These are phyloP conservation scores for Prunus campanulata DNA, from an alignment of 306 rosid genomes.

Conservation along the genomic window DNA sequence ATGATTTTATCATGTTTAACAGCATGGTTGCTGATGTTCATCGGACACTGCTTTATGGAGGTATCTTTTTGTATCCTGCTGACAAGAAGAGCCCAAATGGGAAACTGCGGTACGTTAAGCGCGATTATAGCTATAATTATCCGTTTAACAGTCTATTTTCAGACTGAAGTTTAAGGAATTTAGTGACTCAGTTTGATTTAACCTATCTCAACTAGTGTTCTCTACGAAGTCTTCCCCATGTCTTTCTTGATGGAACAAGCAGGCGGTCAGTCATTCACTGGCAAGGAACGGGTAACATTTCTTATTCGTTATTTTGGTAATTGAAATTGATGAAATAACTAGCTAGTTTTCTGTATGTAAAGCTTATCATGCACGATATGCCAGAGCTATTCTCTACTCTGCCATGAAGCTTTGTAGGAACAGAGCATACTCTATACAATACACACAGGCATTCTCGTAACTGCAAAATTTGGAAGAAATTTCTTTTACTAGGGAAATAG, in stretches of 20 bases:
- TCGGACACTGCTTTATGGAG: constrained; percentile 97
- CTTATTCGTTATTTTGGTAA: not conserved
- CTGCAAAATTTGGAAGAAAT: not conserved
- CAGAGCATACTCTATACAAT: not conserved
- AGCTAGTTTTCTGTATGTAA: not conserved
- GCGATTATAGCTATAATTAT: not conserved
- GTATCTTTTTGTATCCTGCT: constrained; percentile 92
- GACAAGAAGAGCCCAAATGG: constrained; percentile 97
- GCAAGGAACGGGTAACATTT: constrained; percentile 70
- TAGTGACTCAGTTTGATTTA: not conserved
- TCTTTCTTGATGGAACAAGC: constrained; percentile 97
- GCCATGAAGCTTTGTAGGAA: not conserved
- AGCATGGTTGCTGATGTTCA: constrained; percentile 99
- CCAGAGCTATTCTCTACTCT: not conserved
- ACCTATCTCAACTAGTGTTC: constrained; percentile 46
- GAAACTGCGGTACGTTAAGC: constrained; percentile 74
- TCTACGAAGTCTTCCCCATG: constrained; percentile 98
- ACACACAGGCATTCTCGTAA: not conserved
- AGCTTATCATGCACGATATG: not conserved
- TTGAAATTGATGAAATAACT: not conserved
- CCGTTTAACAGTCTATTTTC: not conserved
- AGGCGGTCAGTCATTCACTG: constrained; percentile 92
- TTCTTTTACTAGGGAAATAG: not conserved
- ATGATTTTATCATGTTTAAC: constrained; percentile 24
- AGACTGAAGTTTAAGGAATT: not conserved